These are phyloP conservation scores for Xylaria sp. DNA, from an alignment of 2,329 filamentous ascomycete species.

Conservation along the genomic window DNA sequence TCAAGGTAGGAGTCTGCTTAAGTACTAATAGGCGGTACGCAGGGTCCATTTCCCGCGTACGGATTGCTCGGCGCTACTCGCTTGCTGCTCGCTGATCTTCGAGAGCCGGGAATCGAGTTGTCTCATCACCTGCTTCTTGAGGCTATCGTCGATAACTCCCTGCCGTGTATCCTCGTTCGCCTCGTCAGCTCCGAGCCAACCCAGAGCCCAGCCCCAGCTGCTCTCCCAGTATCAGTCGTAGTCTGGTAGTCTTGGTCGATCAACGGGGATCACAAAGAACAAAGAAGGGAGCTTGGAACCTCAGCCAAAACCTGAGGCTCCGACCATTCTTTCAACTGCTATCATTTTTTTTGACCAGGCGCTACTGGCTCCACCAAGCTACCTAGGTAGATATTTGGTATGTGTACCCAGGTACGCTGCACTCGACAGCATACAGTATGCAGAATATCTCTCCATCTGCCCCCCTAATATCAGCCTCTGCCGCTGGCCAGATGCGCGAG, in stretches of 20 bases:
- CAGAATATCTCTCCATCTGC: not conserved
- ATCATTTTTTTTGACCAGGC: not conserved
- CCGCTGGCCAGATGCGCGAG: slow-evolving; percentile 10
- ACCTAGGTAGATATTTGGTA: slow-evolving; percentile 15
- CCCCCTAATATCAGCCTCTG: not conserved
- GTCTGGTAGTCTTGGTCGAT: no score
- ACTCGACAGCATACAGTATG: not conserved
- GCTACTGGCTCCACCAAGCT: not conserved
- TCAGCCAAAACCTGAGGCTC: no score
- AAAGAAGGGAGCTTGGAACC: no score
- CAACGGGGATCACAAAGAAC: no score
- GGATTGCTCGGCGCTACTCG: not conserved
- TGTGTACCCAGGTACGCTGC: slow-evolving; percentile 6
- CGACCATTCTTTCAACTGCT: not conserved
- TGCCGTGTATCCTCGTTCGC: slow-evolving; percentile 12
- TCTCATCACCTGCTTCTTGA: slow-evolving; percentile 6
- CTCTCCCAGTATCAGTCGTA: no score
- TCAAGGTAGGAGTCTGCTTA: no score
- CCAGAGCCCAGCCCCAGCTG: not conserved
- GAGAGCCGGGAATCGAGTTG: not conserved
- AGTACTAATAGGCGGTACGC: slow-evolving; percentile 1
- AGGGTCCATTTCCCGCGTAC: slow-evolving; percentile 1
- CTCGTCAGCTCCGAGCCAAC: not conserved
- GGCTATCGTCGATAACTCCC: not conserved
- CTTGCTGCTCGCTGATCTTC: not conserved